Percentiles rank a stretch among this genome's conserved stretches.
phyloP scores from a whole-genome alignment of 345 rosid species.

The Barbarea vulgaris region DNA sequence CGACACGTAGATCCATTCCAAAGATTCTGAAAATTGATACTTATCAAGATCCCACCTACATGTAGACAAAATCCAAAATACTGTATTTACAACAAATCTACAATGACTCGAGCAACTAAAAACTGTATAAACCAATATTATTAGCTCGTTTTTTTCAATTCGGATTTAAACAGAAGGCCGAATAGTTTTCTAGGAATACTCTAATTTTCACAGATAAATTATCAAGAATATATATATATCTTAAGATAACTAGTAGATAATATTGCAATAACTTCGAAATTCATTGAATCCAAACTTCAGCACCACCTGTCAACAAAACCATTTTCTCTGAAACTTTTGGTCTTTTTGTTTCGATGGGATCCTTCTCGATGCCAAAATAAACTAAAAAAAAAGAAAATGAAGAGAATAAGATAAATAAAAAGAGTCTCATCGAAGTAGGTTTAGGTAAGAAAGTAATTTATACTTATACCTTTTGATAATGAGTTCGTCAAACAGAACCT shows the following conservation, averaged over 20 bases:
- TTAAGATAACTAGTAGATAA: not conserved
- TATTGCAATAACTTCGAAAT: not conserved
- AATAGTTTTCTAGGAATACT: not conserved
- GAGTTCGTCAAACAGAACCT: slow-evolving; percentile 34
- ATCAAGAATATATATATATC: not conserved
- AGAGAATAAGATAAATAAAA: slow-evolving; percentile 32
- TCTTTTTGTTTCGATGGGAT: not conserved
- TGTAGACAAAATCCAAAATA: slow-evolving; percentile 4
- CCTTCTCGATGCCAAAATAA: slow-evolving; percentile 12
- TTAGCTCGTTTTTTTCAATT: not conserved
- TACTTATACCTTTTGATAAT: slow-evolving; percentile 21
- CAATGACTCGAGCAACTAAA: slow-evolving; percentile 1
- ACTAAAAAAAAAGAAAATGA: slow-evolving; percentile 22
- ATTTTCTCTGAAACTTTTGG: not conserved
- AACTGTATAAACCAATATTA: not conserved
- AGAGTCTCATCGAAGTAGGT: slow-evolving; percentile 30
- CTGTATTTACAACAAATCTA: not conserved
- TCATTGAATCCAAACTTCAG: not conserved
- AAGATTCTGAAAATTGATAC: slow-evolving; percentile 30
- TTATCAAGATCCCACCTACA: slow-evolving; percentile 39
- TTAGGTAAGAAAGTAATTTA: slow-evolving; percentile 32
- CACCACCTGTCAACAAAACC: slow-evolving; percentile 19
- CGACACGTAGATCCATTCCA: slow-evolving; percentile 20
- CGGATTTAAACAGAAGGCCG: not conserved
- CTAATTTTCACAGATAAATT: not conserved